These are phyloP conservation scores for Phytophthora hybrid DNA, from an alignment of 352 stramenopile species.

Conservation along the genomic window DNA sequence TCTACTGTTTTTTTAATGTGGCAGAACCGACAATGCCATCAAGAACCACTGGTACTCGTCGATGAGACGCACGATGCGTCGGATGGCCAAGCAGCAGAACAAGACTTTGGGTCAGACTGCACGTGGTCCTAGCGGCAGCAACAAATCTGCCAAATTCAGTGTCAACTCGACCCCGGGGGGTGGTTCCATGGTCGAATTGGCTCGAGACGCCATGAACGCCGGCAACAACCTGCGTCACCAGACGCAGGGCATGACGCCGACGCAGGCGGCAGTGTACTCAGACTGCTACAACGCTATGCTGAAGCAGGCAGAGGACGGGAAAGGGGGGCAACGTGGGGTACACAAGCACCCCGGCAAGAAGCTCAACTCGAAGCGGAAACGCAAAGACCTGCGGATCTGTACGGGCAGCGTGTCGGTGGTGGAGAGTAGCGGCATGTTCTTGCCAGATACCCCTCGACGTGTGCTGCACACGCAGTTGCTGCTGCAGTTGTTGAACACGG, in stretches of 20 bases:
- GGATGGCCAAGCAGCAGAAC: slow-evolving; percentile 89
- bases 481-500: slow-evolving; percentile 74
- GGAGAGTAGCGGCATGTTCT: slow-evolving; percentile 73
- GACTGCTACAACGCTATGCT: slow-evolving; percentile 81
- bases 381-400: slow-evolving; percentile 86
- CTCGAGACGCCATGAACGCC: slow-evolving; percentile 43
- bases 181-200: slow-evolving; percentile 38
- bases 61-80: slow-evolving; percentile 91
- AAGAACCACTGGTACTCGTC: slow-evolving; percentile 94
- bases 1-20: not conserved
- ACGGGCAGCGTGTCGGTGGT: slow-evolving; percentile 44
- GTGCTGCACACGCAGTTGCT: slow-evolving; percentile 84
- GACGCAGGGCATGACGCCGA: slow-evolving; percentile 61
- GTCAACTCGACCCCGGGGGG: slow-evolving; percentile 35
- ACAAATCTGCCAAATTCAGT: slow-evolving; percentile 41
- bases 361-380: slow-evolving; percentile 76
- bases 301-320: slow-evolving; percentile 60
- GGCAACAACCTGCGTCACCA: slow-evolving; percentile 44
- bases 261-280: slow-evolving; percentile 74
- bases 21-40: slow-evolving; percentile 88
- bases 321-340: slow-evolving; percentile 18
- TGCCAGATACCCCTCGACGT: slow-evolving; percentile 78
- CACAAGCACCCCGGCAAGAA: slow-evolving; percentile 61
- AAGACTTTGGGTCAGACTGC: slow-evolving; percentile 58
- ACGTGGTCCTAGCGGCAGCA: slow-evolving; percentile 16